phyloP scores from a whole-genome alignment of 768 basidiomycete genomes.

The Gymnopilus junonius region DNA sequence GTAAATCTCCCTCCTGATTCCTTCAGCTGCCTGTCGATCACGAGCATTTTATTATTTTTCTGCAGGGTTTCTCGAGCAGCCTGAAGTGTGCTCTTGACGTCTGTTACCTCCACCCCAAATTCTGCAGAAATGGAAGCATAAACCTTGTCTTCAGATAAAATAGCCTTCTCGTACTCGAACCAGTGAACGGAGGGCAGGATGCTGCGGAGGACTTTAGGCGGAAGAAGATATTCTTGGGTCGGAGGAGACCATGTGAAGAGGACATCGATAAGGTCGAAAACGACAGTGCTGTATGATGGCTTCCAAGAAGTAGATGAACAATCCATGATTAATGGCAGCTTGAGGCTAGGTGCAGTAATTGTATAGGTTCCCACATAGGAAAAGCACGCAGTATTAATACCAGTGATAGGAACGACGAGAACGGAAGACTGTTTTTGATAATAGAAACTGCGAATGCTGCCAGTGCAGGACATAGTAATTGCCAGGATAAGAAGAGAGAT shows the following conservation, averaged over 20 bases:
- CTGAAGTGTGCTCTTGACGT: constrained; percentile 48
- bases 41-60: constrained; percentile 47
- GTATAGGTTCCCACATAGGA: too few species aligned
- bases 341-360: too few species aligned
- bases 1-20: constrained; percentile 43
- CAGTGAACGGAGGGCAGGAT: constrained; percentile 52
- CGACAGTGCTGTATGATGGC: constrained; percentile 34
- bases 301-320: too few species aligned
- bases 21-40: constrained; percentile 51
- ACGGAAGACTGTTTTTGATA: too few species aligned
- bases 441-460: too few species aligned
- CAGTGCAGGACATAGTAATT: too few species aligned
- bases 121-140: constrained; percentile 45
- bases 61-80: constrained; percentile 52
- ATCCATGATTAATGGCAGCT: too few species aligned
- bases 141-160: constrained; percentile 46
- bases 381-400: too few species aligned
- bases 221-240: constrained; percentile 45
- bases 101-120: constrained; percentile 39
- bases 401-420: too few species aligned
- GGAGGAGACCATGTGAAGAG: constrained; percentile 57
- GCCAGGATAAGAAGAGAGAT: too few species aligned
- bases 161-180: constrained; percentile 58
- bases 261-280: constrained; percentile 62
- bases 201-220: constrained; percentile 40